Base-by-base conservation (phyloP, 495 filamentous ascomycete species). In the Hypoxylon intermedium region DNA sequence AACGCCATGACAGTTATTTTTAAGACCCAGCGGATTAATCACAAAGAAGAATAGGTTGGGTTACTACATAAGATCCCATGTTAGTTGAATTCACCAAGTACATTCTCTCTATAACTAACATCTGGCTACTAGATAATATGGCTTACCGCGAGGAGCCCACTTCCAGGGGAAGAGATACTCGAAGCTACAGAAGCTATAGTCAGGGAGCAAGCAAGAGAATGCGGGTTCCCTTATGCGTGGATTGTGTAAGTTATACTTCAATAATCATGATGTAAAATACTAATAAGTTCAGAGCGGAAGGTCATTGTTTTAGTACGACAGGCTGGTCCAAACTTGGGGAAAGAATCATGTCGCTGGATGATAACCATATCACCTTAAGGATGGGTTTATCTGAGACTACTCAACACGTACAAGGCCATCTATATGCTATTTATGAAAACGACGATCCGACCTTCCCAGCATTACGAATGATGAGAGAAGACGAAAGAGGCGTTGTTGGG, bases 321-420 rank as follows among this genome's bases (percentile, higher is more conserved):
- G 36, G 1, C 5, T 13, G 34, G 16, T 21, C 13, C 2, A 11
- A 2, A 21, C 21, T 6, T 23, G 38, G 28, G 1, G n/a, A n/a
- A n/a, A 26, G 59, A 16, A 18, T 40, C 5, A 24, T 26, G n/a
- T 42, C 21, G 2, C 2, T 0, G 1, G 59, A 62, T 41, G 59
- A 62, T 15, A 21, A 18, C 21, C 59, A 62, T 13, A 12, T 62
- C 12, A 62, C 59, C n/a, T 0, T 62, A 9, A 24, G 59, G 23
- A 51, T 62, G 45, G 59, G 59, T 6, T 21, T 2, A 2, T 56
- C 59, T 1, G 0, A 12, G 2, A 13, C 36, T 37, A 46, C 24
- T 18, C 51, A 45, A 19, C 43, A 56, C 5, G 3, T 62, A 13
- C 59, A 62, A 4, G 59, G 59, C 2, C 59, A 62, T 13, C 6